Base-by-base conservation (phyloP, 148 eudicot species). In the Silene uniflora region DNA sequence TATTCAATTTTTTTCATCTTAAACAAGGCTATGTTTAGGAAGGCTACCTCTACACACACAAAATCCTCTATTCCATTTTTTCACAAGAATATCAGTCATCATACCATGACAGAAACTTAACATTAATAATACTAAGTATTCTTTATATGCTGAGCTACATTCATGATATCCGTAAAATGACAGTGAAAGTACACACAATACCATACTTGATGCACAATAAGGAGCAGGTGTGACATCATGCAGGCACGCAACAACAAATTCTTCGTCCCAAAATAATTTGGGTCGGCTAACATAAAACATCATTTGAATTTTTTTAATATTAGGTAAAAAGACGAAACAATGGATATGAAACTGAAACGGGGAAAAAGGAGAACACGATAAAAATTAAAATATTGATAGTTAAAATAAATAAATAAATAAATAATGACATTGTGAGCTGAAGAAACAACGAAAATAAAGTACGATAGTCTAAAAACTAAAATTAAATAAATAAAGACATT, bases 151-250 rank as follows among this genome's bases (percentile, higher is more conserved):
- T 32, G 7, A 44, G 23, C 22, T 29, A 54, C 29, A 27, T 27
- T 54, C 3, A 55, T 13, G 63, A 27, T 1, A 52, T 8, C 29
- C 3, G 1, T 17, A 47, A 21, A 46, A 22, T 3, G 58, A 69
- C 17, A 47, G 56, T 66, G 49, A 54, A 17, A 7, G 39, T 24
- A 72, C 52, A 56, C 27, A 54, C 47, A 62, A 21, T 81, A 79
- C 86, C 78, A 19, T 68, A 78, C 17, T 63, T 22, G 77, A 74
- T 19, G 74, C 70, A 69, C 76, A 16, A 75, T 76, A 80, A 75
- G 47, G 65, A 42, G 65, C 60, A 61, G 71, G 62, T 35, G 81
- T 69, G 39, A 71, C 17, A 76, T 77, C 88, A 73, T 64, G 24
- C 16, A 52, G 18, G 56, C 56, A 52, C 3, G 56, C 56, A 14